Conservation (phyloP, 2,329 filamentous ascomycete species). For the Tolypocladium album region DNA sequence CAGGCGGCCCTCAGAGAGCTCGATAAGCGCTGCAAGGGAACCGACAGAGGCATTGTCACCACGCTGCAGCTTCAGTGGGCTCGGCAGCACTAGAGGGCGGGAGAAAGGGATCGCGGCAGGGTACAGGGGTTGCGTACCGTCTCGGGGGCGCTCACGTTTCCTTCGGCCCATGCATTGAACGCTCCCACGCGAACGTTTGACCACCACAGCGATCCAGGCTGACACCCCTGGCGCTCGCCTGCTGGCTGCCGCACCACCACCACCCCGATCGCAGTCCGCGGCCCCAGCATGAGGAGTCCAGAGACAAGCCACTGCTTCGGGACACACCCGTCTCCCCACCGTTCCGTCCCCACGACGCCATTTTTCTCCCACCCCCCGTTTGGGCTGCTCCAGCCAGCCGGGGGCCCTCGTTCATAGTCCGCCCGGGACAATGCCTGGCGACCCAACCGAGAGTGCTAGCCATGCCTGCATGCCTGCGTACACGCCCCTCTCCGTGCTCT, state of each 20-base stretch:
- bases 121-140: slow-evolving; percentile 2
- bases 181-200: slow-evolving; percentile 9
- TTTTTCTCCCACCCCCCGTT: not conserved
- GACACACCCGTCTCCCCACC: not conserved
- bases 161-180: slow-evolving; percentile 10
- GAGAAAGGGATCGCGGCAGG: slow-evolving; percentile 1
- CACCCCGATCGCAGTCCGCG: slow-evolving; percentile 9
- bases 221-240: slow-evolving; percentile 13
- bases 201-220: slow-evolving; percentile 9
- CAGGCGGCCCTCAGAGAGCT: not conserved
- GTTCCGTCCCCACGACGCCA: not conserved
- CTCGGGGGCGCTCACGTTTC: slow-evolving; percentile 8
- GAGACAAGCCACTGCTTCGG: not conserved
- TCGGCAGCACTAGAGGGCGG: slow-evolving; percentile 2
- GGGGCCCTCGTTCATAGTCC: not conserved
- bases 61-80: not conserved
- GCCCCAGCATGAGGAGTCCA: slow-evolving; percentile 5
- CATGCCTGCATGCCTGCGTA: not conserved
- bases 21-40: not conserved
- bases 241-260: slow-evolving; percentile 11
- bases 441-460: not conserved
- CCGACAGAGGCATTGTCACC: not conserved
- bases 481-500: slow-evolving; percentile 4
- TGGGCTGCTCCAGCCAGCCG: not conserved
- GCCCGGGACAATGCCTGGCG: not conserved